A percentile compares a stretch with the other conserved stretches of the same genome.
These are phyloP conservation scores for Trypanosoma theileri DNA, from an alignment of 208 protist genomes.

Conservation along the genomic window DNA sequence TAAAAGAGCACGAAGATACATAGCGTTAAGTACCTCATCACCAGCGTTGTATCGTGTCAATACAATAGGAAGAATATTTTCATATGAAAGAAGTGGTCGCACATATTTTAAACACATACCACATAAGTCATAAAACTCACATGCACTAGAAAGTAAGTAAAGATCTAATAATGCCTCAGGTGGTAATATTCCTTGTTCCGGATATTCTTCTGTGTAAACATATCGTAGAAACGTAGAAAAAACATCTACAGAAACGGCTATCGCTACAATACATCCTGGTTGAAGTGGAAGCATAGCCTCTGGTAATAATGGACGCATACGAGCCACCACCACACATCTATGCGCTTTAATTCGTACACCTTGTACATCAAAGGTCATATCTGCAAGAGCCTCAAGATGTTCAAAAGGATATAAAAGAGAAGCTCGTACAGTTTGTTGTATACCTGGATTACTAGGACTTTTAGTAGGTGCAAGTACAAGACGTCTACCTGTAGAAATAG, in stretches of 20 bases:
- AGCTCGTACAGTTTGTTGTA: slow-evolving; percentile 24
- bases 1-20: slow-evolving; percentile 81
- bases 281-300: slow-evolving; percentile 79
- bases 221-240: slow-evolving; percentile 85
- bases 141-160: slow-evolving; percentile 74
- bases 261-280: slow-evolving; percentile 73
- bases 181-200: slow-evolving; percentile 68
- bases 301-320: slow-evolving; percentile 77
- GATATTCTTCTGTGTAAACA: slow-evolving; percentile 86
- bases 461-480: slow-evolving; percentile 10
- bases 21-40: slow-evolving; percentile 77
- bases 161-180: slow-evolving; percentile 82
- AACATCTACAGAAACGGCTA: slow-evolving; percentile 73
- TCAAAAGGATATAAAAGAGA: slow-evolving; percentile 83
- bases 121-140: slow-evolving; percentile 84
- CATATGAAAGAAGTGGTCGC: slow-evolving; percentile 64
- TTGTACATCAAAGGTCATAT: slow-evolving; percentile 90
- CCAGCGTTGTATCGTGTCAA: slow-evolving; percentile 84
- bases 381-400: slow-evolving; percentile 69
- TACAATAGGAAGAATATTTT: slow-evolving; percentile 87
- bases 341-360: slow-evolving; percentile 80
- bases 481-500: slow-evolving; percentile 2
- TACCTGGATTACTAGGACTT: not conserved
- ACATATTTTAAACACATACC: slow-evolving; percentile 70
- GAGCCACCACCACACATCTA: slow-evolving; percentile 85